Base-by-base conservation (phyloP, 345 rosid species). In the Anastatica hierochuntica region DNA sequence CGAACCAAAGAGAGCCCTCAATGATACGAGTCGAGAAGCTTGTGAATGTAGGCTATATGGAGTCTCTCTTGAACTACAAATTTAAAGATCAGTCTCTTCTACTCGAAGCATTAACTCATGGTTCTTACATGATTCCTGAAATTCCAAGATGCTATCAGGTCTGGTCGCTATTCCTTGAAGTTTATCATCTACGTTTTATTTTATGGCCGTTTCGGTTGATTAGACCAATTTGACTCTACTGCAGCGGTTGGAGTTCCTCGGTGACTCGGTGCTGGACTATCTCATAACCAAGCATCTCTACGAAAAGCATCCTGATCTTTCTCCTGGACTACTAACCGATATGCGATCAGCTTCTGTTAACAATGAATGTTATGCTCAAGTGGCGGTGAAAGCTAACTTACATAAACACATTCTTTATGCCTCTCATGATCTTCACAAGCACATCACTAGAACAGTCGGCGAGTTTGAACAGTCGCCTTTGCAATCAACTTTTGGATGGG, bases 271-370 rank as follows among this genome's bases (percentile, higher is more conserved):
- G 23, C 60, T 92, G 56, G 98, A 92, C 68, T 85, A 76, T 62
- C 72, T 88, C 2, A 71, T 92, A 51, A 92, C 97, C 0, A 16
- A 77, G 43, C 63, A 88, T 62, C 33, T 88, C 16, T 80, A 73
- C 63, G 60, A 63, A 4, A 58, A 67, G 29, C 72, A 83, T 68
- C 98, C 96, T 1, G 54, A 57, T 31, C 62, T 88, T 61, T 74
- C 90, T 10, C 98, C 98, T 3, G 95, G 95, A 41, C 38, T 76
- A 42, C 64, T 92, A 44, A 92, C 96, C 0, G 97, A 92, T 54
- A 42, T 92, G 95, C 74, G 98, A 54, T 92, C 98, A 26, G 90
- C 97, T 30, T 92, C 97, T 1, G 95, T 88, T 39, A 92, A 92
- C 73, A 92, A 92, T 21, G 90, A 85, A 21, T 83, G 79, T 40